phyloP scores from a whole-genome alignment of 1,284 basidiomycete species.

The Apiotrichum siamense region DNA sequence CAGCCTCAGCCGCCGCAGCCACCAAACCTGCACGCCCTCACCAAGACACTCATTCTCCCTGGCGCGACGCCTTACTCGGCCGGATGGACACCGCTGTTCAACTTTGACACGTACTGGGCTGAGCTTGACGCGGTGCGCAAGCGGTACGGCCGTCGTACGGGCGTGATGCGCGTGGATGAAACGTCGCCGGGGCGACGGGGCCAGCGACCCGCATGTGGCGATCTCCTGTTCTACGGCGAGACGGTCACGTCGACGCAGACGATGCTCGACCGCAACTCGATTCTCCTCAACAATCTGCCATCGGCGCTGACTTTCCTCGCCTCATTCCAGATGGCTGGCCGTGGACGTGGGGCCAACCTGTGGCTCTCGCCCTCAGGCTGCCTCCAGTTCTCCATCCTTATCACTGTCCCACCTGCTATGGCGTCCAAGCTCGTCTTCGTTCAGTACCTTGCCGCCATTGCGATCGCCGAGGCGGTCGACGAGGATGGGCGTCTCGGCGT shows the following conservation, averaged over 20 bases:
- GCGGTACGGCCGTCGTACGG: slow-evolving; percentile 25
- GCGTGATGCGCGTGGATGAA: slow-evolving; percentile 26
- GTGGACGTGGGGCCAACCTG: slow-evolving; percentile 80
- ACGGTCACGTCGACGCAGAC: slow-evolving; percentile 92
- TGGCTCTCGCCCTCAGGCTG: slow-evolving; percentile 93
- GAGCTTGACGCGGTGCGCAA: slow-evolving; percentile 40
- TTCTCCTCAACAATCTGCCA: slow-evolving; percentile 63
- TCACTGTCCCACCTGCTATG: slow-evolving; percentile 57
- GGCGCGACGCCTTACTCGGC: slow-evolving; percentile 26
- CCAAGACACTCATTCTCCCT: slow-evolving; percentile 38
- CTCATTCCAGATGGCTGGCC: slow-evolving; percentile 76
- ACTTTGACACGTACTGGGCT: slow-evolving; percentile 46
- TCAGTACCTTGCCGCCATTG: slow-evolving; percentile 89
- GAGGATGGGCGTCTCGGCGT: slow-evolving; percentile 57
- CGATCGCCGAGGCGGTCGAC: slow-evolving; percentile 70
- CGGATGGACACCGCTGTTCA: slow-evolving; percentile 50
- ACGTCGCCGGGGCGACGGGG: slow-evolving; percentile 5
- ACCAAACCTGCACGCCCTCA: slow-evolving; percentile 37
- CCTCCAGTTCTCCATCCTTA: slow-evolving; percentile 74
- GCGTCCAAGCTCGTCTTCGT: slow-evolving; percentile 76
- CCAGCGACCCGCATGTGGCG: slow-evolving; percentile 54
- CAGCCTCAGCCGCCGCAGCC: slow-evolving; percentile 51
- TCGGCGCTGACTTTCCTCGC: slow-evolving; percentile 70
- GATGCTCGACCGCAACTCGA: slow-evolving; percentile 85
- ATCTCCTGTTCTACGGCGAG: slow-evolving; percentile 77